A percentile compares a stretch with the other conserved stretches of the same genome.
Conservation (phyloP, 2,329 filamentous ascomycete genomes). For the Hirsutella rhossiliensis region DNA sequence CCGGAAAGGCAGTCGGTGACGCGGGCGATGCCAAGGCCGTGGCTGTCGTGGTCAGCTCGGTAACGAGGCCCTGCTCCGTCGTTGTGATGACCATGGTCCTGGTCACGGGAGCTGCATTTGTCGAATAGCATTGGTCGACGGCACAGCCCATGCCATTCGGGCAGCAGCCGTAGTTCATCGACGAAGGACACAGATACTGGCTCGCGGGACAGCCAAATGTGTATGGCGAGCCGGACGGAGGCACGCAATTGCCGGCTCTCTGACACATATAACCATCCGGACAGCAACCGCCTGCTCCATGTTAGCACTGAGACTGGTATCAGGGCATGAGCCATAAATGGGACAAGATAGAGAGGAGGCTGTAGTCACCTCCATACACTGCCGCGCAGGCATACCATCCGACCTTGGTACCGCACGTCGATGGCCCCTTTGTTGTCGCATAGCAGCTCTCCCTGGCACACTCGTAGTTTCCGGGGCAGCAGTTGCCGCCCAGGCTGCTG, state of each 20-base stretch:
- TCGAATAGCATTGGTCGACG: constrained; percentile 33
- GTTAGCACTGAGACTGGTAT: neutral
- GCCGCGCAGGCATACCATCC: constrained; percentile 29
- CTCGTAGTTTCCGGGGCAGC: constrained; percentile 34
- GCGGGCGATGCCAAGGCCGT: constrained; percentile 27
- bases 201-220: constrained; percentile 29
- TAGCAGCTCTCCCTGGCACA: constrained; percentile 36
- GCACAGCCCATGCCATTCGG: constrained; percentile 36
- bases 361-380: constrained; percentile 20
- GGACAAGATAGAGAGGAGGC: neutral
- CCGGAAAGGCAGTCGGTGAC: constrained; percentile 17
- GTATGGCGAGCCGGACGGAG: constrained; percentile 28
- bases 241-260: constrained; percentile 24
- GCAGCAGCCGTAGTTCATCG: constrained; percentile 42
- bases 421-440: constrained; percentile 30
- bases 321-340: neutral
- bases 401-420: constrained; percentile 21
- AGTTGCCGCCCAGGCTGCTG: constrained; percentile 28
- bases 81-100: constrained; percentile 32
- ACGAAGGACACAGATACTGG: constrained; percentile 36
- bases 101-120: constrained; percentile 30
- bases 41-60: constrained; percentile 26
- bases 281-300: constrained; percentile 28
- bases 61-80: constrained; percentile 24
- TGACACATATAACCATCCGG: constrained; percentile 32